Evolutionary conservation across 78 protist species (phyloP).

Genomic region (Dictyostelium citrinum): DNA sequence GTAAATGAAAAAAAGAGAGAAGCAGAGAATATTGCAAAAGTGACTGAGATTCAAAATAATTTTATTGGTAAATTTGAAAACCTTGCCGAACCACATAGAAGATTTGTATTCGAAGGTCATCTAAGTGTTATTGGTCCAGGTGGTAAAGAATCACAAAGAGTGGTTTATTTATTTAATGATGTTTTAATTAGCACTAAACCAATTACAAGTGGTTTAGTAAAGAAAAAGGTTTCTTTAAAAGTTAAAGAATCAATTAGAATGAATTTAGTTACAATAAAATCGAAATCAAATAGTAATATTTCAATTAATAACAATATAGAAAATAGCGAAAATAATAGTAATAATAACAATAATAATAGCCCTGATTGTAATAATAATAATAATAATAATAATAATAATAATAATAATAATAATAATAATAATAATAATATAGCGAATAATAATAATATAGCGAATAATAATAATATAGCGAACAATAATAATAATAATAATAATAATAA

Average conservation of each 20-base stretch:
- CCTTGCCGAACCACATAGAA: conserved; percentile 47
- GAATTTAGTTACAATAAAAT: conserved; percentile 44
- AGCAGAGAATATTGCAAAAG: conserved; percentile 76
- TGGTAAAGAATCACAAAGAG: conserved; percentile 72
- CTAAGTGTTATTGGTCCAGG: conserved; percentile 28
- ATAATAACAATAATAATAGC: background rate
- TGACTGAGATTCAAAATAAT: conserved; percentile 68
- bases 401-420: no score
- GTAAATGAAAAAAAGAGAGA: conserved; percentile 79
- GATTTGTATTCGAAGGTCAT: conserved; percentile 53
- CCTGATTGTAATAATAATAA: background rate
- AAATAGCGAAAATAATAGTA: background rate
- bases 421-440: background rate
- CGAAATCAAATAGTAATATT: background rate
- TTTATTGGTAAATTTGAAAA: conserved; percentile 79
- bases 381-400: background rate
- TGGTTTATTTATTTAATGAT: conserved; percentile 55
- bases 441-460: background rate
- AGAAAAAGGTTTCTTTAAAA: conserved; percentile 29
- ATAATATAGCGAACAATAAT: background rate
- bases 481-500: no score
- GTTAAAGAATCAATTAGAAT: conserved; percentile 70
- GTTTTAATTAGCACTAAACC: conserved; percentile 63
- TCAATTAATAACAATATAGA: background rate
- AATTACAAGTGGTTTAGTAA: conserved; percentile 53